A percentile compares a stretch with the other conserved stretches of the same genome.
Conservation (phyloP, 2,329 filamentous ascomycete genomes). For the Scleromitrula shiraiana region DNA sequence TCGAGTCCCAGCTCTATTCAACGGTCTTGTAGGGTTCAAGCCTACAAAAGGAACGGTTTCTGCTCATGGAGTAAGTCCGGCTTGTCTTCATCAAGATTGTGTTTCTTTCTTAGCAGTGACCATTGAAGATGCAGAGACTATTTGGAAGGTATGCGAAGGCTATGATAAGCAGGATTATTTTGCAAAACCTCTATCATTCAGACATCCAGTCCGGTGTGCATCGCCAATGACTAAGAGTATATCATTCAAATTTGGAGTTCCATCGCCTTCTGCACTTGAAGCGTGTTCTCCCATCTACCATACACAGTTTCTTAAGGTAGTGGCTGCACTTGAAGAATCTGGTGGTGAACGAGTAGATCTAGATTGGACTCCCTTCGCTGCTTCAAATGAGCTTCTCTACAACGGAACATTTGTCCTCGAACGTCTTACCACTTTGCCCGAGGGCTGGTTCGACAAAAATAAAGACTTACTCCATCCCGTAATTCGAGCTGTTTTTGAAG, state of each 20-base stretch:
- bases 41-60: conserved; percentile 43
- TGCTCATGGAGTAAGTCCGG: conserved; percentile 39
- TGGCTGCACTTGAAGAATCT: conserved; percentile 32
- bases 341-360: conserved; percentile 29
- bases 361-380: conserved; percentile 39
- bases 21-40: conserved; percentile 40
- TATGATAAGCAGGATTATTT: conserved; percentile 43
- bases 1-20: conserved; percentile 41
- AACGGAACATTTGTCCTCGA: conserved; percentile 45
- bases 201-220: neutral
- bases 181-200: conserved; percentile 31
- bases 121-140: conserved; percentile 37
- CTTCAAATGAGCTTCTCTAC: conserved; percentile 43
- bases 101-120: conserved; percentile 41
- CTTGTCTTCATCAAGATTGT: conserved; percentile 46
- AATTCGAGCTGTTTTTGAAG: conserved; percentile 37
- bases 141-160: conserved; percentile 40
- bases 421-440: conserved; percentile 36
- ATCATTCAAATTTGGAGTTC: conserved; percentile 43
- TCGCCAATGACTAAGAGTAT: conserved; percentile 18
- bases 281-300: conserved; percentile 35
- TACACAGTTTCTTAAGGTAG: conserved; percentile 35
- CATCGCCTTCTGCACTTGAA: conserved; percentile 36
- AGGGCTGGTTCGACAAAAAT: conserved; percentile 36
- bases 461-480: conserved; percentile 43